These are phyloP conservation scores for Coemansia biformis DNA, from an alignment of 192 early-diverging fungal species.

Conservation along the genomic window DNA sequence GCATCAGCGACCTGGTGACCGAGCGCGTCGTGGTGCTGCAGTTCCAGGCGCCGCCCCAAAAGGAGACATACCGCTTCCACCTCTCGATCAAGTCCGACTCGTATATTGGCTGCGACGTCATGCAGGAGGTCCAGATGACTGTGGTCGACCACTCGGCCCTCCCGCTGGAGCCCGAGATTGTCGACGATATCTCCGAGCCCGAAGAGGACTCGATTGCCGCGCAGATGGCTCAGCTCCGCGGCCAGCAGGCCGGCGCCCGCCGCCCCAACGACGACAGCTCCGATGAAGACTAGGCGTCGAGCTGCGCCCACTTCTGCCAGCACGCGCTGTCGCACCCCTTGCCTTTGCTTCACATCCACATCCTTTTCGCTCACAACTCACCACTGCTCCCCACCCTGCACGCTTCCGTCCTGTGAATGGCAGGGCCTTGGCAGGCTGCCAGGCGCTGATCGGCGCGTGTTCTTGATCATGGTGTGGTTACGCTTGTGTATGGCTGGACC, in stretches of 20 bases:
- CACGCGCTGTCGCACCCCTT: too few relatives aligned
- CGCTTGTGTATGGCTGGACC: too few relatives aligned
- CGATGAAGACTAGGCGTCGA: conserved; percentile 52
- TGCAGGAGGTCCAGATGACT: conserved; percentile 69
- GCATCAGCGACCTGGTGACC: conserved; percentile 69
- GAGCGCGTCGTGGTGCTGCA: conserved; percentile 68
- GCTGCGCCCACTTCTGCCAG: too few relatives aligned
- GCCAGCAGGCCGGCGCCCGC: conserved; percentile 54
- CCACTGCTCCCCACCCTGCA: too few relatives aligned
- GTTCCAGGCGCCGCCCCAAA: conserved; percentile 89
- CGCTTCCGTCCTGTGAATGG: too few relatives aligned
- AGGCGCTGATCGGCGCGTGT: too few relatives aligned
- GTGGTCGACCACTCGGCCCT: conserved; percentile 67
- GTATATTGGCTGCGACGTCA: conserved; percentile 75
- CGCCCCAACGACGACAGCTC: conserved; percentile 46
- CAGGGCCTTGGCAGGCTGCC: too few relatives aligned
- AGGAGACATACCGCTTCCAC: conserved; percentile 76
- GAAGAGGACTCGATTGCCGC: conserved; percentile 94
- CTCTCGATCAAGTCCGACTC: conserved; percentile 86
- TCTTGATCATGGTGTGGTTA: too few relatives aligned
- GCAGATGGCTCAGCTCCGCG: conserved; percentile 87
- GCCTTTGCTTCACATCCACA: too few relatives aligned
- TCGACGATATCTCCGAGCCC: conserved; percentile 94
- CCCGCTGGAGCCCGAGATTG: conserved; percentile 62
- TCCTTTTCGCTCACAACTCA: too few relatives aligned